These are phyloP conservation scores for Spiromastix sp. DNA, from an alignment of 2,329 filamentous ascomycete species.

Conservation along the genomic window DNA sequence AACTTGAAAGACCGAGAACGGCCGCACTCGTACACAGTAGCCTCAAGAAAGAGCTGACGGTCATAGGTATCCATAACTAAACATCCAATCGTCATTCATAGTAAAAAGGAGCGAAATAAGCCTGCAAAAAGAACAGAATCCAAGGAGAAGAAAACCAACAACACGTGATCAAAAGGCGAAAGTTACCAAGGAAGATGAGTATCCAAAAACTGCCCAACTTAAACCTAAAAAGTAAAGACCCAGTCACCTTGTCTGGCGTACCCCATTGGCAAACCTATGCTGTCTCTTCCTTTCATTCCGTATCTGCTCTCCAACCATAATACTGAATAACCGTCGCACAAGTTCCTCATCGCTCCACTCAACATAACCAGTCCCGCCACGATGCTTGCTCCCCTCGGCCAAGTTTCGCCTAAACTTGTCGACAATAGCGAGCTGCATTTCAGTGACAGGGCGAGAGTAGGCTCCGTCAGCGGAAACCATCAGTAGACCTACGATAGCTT, in stretches of 20 bases:
- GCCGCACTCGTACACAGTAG: no score
- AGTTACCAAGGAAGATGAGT: no score
- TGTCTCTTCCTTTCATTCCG: constrained; percentile 26
- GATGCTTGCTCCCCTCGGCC: constrained; percentile 22
- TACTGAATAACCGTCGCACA: constrained; percentile 33
- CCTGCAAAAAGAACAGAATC: no score
- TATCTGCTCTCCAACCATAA: constrained; percentile 38
- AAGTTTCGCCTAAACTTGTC: constrained; percentile 31
- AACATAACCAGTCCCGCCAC: constrained; percentile 26
- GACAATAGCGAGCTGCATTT: constrained; percentile 32
- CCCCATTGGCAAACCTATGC: not conserved
- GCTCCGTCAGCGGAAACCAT: constrained; percentile 33
- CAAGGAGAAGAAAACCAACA: no score
- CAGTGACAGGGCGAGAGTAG: constrained; percentile 31
- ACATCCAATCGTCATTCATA: no score
- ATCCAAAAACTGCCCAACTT: constrained; percentile 1
- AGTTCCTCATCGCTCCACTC: constrained; percentile 37
- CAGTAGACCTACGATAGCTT: constrained; percentile 31
- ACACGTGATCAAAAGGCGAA: no score
- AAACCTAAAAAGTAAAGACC: not conserved
- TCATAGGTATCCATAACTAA: no score
- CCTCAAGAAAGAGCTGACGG: no score
- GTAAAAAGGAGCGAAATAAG: no score
- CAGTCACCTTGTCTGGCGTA: no score
- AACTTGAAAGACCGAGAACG: no score